Evolutionary conservation across 805 yeast species (phyloP).

Genomic region (Yueomyces sinensis): DNA sequence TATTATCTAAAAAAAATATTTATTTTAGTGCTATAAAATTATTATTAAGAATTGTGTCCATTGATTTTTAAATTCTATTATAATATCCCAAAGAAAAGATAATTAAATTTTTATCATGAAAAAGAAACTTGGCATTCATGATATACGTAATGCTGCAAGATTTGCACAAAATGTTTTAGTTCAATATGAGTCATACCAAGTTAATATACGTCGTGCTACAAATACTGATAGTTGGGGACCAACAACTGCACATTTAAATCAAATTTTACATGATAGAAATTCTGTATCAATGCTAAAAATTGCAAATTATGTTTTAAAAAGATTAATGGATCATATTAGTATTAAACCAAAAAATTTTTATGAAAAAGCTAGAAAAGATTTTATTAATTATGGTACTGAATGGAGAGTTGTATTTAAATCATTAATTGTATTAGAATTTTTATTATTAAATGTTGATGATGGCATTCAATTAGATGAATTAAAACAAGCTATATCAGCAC

Average conservation of each 20-base stretch:
- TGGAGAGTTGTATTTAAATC: conserved; percentile 30
- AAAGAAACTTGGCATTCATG: conserved; percentile 26
- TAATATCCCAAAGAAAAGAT: too few relatives aligned
- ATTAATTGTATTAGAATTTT: conserved; percentile 22
- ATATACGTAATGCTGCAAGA: conserved; percentile 28
- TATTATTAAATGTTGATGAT: conserved; percentile 22
- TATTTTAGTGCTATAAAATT: too few relatives aligned
- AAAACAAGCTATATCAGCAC: conserved; percentile 12
- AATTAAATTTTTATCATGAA: conserved; percentile 8
- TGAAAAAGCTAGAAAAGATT: conserved; percentile 27
- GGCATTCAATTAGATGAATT: conserved; percentile 23
- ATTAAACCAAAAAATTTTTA: conserved; percentile 24
- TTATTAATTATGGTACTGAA: conserved; percentile 28
- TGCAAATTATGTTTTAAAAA: conserved; percentile 25
- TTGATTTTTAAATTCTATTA: too few relatives aligned
- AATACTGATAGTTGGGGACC: conserved; percentile 46
- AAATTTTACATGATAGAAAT: conserved; percentile 19
- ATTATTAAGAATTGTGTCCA: too few relatives aligned
- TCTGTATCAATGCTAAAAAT: conserved; percentile 21
- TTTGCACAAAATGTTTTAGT: conserved; percentile 27
- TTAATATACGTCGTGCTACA: conserved; percentile 32
- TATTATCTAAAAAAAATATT: too few relatives aligned
- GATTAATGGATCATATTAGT: conserved; percentile 25
- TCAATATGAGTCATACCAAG: conserved; percentile 27
- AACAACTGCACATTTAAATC: conserved; percentile 29